phyloP scores from a whole-genome alignment of 2,329 filamentous ascomycete species.

The Exserohilum turcica region DNA sequence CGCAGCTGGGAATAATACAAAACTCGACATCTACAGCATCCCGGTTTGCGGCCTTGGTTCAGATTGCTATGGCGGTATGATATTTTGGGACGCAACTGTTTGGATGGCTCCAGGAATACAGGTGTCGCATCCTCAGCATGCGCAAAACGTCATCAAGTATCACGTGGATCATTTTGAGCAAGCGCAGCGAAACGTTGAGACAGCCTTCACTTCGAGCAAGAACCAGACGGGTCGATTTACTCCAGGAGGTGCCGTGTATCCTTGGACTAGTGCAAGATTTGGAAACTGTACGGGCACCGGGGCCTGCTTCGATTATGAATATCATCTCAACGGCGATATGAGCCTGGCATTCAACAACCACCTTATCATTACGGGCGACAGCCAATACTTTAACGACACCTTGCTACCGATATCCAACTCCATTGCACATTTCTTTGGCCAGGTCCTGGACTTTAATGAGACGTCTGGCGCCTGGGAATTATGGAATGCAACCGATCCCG shows the following conservation, averaged over 20 bases:
- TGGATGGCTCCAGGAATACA: slow-evolving; percentile 73
- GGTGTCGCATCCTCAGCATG: slow-evolving; percentile 65
- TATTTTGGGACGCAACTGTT: slow-evolving; percentile 71
- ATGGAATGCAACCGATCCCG: slow-evolving; percentile 71
- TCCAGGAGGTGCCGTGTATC: slow-evolving; percentile 64
- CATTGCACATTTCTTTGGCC: slow-evolving; percentile 64
- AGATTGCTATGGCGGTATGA: slow-evolving; percentile 68
- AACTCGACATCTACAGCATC: slow-evolving; percentile 66
- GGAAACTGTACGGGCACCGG: slow-evolving; percentile 70
- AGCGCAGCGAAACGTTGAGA: slow-evolving; percentile 64
- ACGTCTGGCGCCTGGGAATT: slow-evolving; percentile 38
- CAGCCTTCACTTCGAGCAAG: slow-evolving; percentile 62
- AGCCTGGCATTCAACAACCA: slow-evolving; percentile 66
- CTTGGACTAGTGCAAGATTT: slow-evolving; percentile 70
- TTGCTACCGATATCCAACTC: slow-evolving; percentile 69
- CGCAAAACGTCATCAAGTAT: slow-evolving; percentile 68
- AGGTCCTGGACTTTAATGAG: slow-evolving; percentile 65
- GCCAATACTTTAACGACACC: slow-evolving; percentile 58
- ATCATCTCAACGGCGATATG: slow-evolving; percentile 73
- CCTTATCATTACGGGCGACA: slow-evolving; percentile 64
- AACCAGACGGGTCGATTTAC: slow-evolving; percentile 63
- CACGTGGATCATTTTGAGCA: slow-evolving; percentile 63
- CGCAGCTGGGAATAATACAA: slow-evolving; percentile 54
- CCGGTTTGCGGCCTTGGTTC: slow-evolving; percentile 70
- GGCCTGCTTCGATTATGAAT: slow-evolving; percentile 72